phyloP scores from a whole-genome alignment of 352 stramenopile species.

The Aphanomyces euteiches region DNA sequence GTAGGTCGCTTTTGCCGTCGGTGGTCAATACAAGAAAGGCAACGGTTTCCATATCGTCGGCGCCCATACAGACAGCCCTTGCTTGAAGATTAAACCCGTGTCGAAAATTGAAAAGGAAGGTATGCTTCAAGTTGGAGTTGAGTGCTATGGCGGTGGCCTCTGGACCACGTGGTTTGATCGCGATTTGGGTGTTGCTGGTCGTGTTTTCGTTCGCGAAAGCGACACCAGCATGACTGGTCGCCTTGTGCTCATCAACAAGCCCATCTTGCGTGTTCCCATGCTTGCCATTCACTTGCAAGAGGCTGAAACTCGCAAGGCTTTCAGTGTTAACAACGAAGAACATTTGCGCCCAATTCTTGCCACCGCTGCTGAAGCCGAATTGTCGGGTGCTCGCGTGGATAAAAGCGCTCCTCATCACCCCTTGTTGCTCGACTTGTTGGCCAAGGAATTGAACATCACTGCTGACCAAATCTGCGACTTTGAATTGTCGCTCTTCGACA shows the following conservation, averaged over 20 bases:
- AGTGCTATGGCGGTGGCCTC: constrained; percentile 88
- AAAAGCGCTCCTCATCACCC: constrained; percentile 86
- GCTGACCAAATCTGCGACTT: constrained; percentile 93
- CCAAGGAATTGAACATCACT: constrained; percentile 83
- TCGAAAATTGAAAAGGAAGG: constrained; percentile 85
- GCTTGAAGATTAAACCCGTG: constrained; percentile 94
- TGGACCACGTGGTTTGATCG: constrained; percentile 99
- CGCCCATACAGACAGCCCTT: constrained; percentile 95
- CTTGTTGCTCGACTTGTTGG: constrained; percentile 89
- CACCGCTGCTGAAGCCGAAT: constrained; percentile 70
- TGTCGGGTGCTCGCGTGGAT: constrained; percentile 66
- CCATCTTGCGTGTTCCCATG: constrained; percentile 95
- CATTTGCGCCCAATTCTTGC: constrained; percentile 93
- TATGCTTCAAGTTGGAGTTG: constrained; percentile 77
- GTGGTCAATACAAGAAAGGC: constrained; percentile 85
- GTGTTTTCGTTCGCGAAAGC: constrained; percentile 86
- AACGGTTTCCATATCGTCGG: constrained; percentile 96
- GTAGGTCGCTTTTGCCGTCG: constrained; percentile 90
- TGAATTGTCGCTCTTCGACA: constrained; percentile 96
- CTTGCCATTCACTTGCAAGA: constrained; percentile 97
- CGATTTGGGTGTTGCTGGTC: constrained; percentile 91
- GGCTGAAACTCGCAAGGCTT: constrained; percentile 83
- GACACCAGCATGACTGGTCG: constrained; percentile 55
- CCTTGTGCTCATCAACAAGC: constrained; percentile 91
- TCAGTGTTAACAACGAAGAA: constrained; percentile 96